Base-by-base conservation (phyloP, 345 rosid species). In the Syzygium aqueum region DNA sequence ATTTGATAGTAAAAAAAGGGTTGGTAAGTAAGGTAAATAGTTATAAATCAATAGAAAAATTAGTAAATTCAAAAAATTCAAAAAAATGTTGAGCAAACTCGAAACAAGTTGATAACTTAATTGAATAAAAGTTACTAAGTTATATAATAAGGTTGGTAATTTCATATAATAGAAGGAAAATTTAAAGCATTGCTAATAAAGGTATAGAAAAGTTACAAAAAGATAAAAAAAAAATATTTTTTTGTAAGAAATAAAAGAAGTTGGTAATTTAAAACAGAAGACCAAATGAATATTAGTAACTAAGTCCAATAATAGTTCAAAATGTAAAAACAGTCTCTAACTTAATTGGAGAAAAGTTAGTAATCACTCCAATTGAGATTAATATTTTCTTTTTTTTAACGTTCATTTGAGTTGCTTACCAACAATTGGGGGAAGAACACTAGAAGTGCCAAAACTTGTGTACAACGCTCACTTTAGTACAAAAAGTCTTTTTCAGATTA, bases 171-270 rank as follows among this genome's bases (percentile, higher is more conserved):
- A 1, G 19, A n/a, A 3, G 33, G 37, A 14, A n/a, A n/a, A 63
- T 63, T 63, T 63, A 43, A 63, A 63, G 73, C 16, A 61, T 27
- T 63, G 37, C 73, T 2, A 63, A n/a, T 37, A 28, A 63, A 63
- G 37, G 19, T n/a, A 63, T 0, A 63, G 0, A 63, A 63, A 63
- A 28, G 37, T 63, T 28, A 6, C 2, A 57, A 11, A 7, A 3
- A 61, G 2, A 3, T 0, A 61, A 5, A 16, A n/a, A 1, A 61
- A n/a, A 13, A 13, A 43, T 43, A 0, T 10, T 63, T 61, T 14
- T 63, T 63, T 43, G 3, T 63, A 63, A 63, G 30, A n/a, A 63
- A 63, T n/a, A 63, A 63, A 63, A 61, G 19, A 61, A 63, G 4
- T 7, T 14, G 37, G 73, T n/a, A 63, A 63, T n/a, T 63, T 63